phyloP scores from a whole-genome alignment of 495 filamentous ascomycete species.

The Xylaria longipes region DNA sequence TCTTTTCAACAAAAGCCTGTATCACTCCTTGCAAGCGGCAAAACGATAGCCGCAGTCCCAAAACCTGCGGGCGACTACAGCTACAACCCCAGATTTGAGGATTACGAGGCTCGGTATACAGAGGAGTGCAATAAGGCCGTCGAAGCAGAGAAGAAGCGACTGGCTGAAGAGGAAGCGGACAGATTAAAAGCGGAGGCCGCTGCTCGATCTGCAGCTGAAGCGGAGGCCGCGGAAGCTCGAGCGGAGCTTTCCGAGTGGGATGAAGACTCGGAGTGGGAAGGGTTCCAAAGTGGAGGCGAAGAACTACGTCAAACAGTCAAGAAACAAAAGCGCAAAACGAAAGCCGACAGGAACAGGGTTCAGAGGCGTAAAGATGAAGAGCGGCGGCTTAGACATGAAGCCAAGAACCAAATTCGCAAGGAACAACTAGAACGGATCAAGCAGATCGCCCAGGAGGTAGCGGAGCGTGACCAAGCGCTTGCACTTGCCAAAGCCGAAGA shows the following conservation, averaged over 20 bases:
- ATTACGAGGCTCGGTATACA: conserved; percentile 78
- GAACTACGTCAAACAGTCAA: conserved; percentile 72
- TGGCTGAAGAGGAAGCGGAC: conserved; percentile 71
- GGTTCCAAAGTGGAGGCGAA: conserved; percentile 69
- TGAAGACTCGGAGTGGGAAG: conserved; percentile 89
- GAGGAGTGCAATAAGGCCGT: conserved; percentile 79
- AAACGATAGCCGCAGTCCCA: conserved; percentile 75
- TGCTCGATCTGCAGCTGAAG: conserved; percentile 63
- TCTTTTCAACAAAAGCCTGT: conserved; percentile 80
- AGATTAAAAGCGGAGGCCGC: conserved; percentile 58
- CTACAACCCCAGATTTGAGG: conserved; percentile 87
- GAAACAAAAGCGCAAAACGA: conserved; percentile 81
- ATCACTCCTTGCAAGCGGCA: conserved; percentile 79
- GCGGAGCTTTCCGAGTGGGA: conserved; percentile 74
- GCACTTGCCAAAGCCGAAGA: conserved; percentile 49
- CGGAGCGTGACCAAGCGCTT: conserved; percentile 53
- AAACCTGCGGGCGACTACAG: conserved; percentile 81
- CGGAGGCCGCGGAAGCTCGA: conserved; percentile 68
- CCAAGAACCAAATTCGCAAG: conserved; percentile 70
- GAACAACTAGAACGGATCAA: conserved; percentile 69
- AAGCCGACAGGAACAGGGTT: conserved; percentile 82
- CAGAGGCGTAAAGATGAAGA: conserved; percentile 88
- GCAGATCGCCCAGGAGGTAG: conserved; percentile 67
- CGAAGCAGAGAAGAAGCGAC: conserved; percentile 77
- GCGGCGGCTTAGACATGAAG: conserved; percentile 70